Evolutionary conservation across 257 asterid genomes (phyloP), one percentile per base, ranked within the genome.

Genomic region (Fraxinus anomala): DNA sequence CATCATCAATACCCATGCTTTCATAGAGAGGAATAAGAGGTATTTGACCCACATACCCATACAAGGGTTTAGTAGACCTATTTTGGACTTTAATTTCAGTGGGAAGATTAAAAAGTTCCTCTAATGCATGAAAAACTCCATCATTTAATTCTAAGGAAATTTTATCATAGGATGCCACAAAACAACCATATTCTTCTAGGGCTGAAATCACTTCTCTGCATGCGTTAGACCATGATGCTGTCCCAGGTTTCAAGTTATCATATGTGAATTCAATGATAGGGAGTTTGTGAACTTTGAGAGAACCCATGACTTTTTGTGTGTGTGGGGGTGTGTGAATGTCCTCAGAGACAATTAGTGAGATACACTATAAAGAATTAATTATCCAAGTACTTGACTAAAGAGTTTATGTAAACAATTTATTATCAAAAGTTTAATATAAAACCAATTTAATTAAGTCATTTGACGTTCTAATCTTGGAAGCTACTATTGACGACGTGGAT

Each of bases 1-100:
- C 91, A 77, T 89, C 34, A 77, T 92, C 97, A 66, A 91, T 85
- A 16, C 97, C 97, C 92, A 92, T 85, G 70, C 97, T 91, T 76
- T 92, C 96, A 59, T 86, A 88, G 37, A 92, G 91, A 36, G 97
- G 97, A 70, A 92, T 49, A 19, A 86, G 9, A 51, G 96, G 94
- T 47, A 89, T 89, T 82, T 89, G 90, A 3, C 97, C 97, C 4
- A 91, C 92, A 44, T 92, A 92, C 12, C 97, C 97, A 76, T 85
- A 91, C 59, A 91, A 85, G 36, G 97, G 96, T 78, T 89, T 91
- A 0, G 37, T 31, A 33, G 96, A 92, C 37, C 86, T 91, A 84
- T 92, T 92, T 19, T 88, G 87, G 7, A 91, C 82, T 87, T 92
- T 91, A 73, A 74, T 85, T 34, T 84, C 80, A n/a, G 87, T 88